Conservation (phyloP, 2,329 filamentous ascomycete species). For the Alternaria sp. region DNA sequence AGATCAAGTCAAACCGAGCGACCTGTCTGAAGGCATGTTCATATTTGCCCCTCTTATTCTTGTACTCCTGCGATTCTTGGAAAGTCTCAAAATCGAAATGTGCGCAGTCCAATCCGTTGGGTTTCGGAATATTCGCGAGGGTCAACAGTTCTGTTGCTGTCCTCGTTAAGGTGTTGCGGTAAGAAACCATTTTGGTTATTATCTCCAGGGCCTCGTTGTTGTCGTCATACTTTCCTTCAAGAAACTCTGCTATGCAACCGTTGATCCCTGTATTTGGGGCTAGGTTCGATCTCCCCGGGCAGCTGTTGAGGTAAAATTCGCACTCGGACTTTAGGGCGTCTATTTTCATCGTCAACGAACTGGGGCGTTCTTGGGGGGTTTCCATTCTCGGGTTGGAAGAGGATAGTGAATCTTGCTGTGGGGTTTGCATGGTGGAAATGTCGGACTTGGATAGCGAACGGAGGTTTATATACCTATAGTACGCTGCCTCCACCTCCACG, state of each 20-base stretch:
- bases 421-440: neutral
- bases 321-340: neutral
- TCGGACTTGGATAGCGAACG: too few relatives aligned
- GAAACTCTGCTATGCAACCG: too few relatives aligned
- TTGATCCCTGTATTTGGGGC: neutral
- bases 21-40: neutral
- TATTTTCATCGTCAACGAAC: fast-evolving
- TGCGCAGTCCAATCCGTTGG: neutral
- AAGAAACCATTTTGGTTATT: neutral
- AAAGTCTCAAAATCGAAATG: fast-evolving
- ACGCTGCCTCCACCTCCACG: too few relatives aligned
- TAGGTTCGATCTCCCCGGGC: neutral
- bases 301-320: neutral
- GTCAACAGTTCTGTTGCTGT: neutral
- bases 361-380: neutral
- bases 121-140: neutral
- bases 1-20: neutral
- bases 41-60: neutral
- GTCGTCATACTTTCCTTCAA: too few relatives aligned
- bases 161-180: neutral
- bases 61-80: neutral
- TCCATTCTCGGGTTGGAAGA: neutral
- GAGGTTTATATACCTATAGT: neutral
- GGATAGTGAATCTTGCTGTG: neutral
- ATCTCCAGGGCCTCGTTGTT: neutral